phyloP scores from a whole-genome alignment of 2,329 filamentous ascomycete species.

The Phaeoacremonium minimum region DNA sequence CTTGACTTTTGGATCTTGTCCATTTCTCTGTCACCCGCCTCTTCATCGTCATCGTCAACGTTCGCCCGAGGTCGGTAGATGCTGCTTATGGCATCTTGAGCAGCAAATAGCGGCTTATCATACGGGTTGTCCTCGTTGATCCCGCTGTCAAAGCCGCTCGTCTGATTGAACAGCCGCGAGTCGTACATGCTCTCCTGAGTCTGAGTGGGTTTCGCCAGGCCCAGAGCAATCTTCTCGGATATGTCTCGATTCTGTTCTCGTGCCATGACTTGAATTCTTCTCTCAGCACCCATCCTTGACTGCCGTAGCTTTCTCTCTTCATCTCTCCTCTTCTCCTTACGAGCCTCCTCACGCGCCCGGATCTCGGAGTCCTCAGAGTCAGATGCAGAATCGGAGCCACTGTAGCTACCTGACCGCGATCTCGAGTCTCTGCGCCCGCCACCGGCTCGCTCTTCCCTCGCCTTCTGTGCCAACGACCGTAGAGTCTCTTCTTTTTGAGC shows the following conservation, averaged over 20 bases:
- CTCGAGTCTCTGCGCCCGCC: slow-evolving; percentile 32
- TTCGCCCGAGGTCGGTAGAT: slow-evolving; percentile 83
- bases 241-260: slow-evolving; percentile 96
- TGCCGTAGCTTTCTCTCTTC: slow-evolving; percentile 88
- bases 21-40: slow-evolving; percentile 76
- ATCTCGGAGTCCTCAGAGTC: slow-evolving; percentile 65
- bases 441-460: slow-evolving; percentile 72
- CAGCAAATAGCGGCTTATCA: slow-evolving; percentile 94
- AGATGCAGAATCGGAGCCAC: slow-evolving; percentile 43
- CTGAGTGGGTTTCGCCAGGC: slow-evolving; percentile 90
- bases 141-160: slow-evolving; percentile 81
- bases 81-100: slow-evolving; percentile 88
- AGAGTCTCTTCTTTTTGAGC: slow-evolving; percentile 89
- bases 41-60: slow-evolving; percentile 72
- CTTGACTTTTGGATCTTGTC: slow-evolving; percentile 81
- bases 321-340: slow-evolving; percentile 74
- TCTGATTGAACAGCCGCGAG: slow-evolving; percentile 90
- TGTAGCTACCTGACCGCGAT: slow-evolving; percentile 46
- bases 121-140: slow-evolving; percentile 98
- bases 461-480: slow-evolving; percentile 82
- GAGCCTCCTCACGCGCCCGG: slow-evolving; percentile 70
- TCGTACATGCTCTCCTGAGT: slow-evolving; percentile 95
- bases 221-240: slow-evolving; percentile 92
- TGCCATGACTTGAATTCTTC: slow-evolving; percentile 86
- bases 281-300: slow-evolving; percentile 91